phyloP scores from a whole-genome alignment of 2,329 filamentous ascomycete species.

The Rhinocladiella similis region DNA sequence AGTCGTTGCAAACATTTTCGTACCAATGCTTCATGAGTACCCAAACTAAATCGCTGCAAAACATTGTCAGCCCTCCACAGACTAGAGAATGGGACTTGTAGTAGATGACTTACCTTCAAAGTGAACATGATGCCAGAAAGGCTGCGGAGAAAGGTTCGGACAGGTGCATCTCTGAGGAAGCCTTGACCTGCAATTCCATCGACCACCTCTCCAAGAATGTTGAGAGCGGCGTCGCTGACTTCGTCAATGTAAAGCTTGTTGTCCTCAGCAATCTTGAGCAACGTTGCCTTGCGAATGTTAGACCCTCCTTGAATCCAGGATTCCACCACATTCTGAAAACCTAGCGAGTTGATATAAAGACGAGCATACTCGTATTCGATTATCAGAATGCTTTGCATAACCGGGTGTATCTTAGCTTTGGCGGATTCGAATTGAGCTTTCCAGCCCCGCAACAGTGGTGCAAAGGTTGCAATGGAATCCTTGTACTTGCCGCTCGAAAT shows the following conservation, averaged over 20 bases:
- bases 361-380: slow-evolving; percentile 77
- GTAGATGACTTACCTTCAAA: slow-evolving; percentile 51
- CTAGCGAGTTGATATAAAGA: slow-evolving; percentile 89
- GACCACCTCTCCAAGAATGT: slow-evolving; percentile 60
- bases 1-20: slow-evolving; percentile 59
- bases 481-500: slow-evolving; percentile 86
- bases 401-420: slow-evolving; percentile 31
- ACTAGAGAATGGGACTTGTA: background rate
- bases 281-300: slow-evolving; percentile 21
- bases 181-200: slow-evolving; percentile 59
- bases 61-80: slow-evolving; percentile 17
- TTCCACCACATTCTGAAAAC: slow-evolving; percentile 91
- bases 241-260: slow-evolving; percentile 64
- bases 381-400: slow-evolving; percentile 71
- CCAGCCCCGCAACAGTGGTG: slow-evolving; percentile 77
- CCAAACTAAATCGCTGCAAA: slow-evolving; percentile 59
- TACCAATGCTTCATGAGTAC: slow-evolving; percentile 63
- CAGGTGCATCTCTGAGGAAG: slow-evolving; percentile 62
- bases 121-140: slow-evolving; percentile 65
- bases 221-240: slow-evolving; percentile 62
- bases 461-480: slow-evolving; percentile 75
- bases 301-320: slow-evolving; percentile 25
- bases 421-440: slow-evolving; percentile 79
- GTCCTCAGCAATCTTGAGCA: slow-evolving; percentile 35
- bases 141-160: slow-evolving; percentile 65